phyloP scores from a whole-genome alignment of 257 asterid genomes.

The Gentiana macrophylla region DNA sequence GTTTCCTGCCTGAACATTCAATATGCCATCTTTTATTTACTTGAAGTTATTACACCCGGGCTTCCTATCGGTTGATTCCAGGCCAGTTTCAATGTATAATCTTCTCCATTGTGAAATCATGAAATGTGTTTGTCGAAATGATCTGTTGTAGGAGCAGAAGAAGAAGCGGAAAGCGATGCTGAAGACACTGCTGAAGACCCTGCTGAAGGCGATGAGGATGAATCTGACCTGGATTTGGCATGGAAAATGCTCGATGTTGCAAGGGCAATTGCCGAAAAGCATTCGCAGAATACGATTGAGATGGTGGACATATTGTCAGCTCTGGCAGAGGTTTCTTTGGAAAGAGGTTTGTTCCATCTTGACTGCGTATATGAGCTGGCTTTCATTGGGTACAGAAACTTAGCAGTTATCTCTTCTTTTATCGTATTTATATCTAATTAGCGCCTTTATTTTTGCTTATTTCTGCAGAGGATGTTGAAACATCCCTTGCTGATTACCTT shows the following conservation, averaged over 20 bases:
- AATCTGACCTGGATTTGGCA: slow-evolving; percentile 94
- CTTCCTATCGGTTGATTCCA: not conserved
- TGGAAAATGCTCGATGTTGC: slow-evolving; percentile 99
- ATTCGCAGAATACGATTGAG: slow-evolving; percentile 63
- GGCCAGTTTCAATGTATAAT: not conserved
- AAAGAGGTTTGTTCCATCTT: slow-evolving; percentile 59
- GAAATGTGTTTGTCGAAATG: not conserved
- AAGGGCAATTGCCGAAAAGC: slow-evolving; percentile 82
- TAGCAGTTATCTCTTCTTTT: not conserved
- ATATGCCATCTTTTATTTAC: too few species aligned
- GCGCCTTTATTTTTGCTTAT: slow-evolving; percentile 2
- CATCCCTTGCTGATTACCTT: slow-evolving; percentile 87
- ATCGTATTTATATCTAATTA: not conserved
- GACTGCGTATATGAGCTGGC: not conserved
- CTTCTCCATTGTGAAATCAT: not conserved
- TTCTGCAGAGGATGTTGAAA: slow-evolving; percentile 84
- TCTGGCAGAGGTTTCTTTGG: slow-evolving; percentile 92
- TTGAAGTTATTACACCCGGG: not conserved
- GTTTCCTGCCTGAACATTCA: too few species aligned
- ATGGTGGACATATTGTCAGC: slow-evolving; percentile 91
- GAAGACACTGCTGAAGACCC: slow-evolving; percentile 60
- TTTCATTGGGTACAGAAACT: not conserved
- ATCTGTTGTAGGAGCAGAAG: slow-evolving; percentile 9
- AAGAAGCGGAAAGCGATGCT: slow-evolving; percentile 33
- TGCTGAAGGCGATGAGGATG: slow-evolving; percentile 88